Conservation (phyloP, 2,329 filamentous ascomycete genomes). For the Apiospora arundinis region DNA sequence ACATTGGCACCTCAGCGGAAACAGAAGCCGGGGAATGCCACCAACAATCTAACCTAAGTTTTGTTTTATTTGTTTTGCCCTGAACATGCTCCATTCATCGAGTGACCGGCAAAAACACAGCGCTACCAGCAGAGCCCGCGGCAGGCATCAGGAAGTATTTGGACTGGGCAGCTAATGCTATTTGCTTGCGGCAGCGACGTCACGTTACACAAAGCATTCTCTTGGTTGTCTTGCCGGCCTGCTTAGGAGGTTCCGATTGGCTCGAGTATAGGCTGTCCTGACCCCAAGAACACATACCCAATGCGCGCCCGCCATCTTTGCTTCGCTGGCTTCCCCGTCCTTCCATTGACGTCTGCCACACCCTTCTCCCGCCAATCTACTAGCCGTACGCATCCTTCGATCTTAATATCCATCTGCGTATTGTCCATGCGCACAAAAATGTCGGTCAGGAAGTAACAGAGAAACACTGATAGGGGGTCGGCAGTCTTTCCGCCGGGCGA, state of each 20-base stretch:
- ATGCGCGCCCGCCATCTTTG: not conserved
- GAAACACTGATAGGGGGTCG: not conserved
- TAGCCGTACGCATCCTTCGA: not conserved
- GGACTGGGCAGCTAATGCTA: not conserved
- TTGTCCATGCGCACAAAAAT: not conserved
- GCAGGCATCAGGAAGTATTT: not conserved
- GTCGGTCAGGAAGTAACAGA: not conserved
- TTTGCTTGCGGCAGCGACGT: not conserved
- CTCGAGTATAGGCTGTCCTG: not conserved
- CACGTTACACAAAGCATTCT: not conserved
- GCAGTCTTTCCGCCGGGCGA: not conserved
- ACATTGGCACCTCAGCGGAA: not conserved
- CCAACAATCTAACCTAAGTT: not conserved
- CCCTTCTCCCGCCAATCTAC: not conserved
- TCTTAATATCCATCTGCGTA: not conserved
- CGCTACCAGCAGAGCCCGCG: not conserved
- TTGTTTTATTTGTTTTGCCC: not conserved
- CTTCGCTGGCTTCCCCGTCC: not conserved
- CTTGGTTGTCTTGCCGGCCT: not conserved
- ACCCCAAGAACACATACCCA: slow-evolving; percentile 11
- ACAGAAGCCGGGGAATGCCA: not conserved
- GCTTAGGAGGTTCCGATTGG: not conserved
- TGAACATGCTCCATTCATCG: not conserved
- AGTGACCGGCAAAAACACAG: not conserved
- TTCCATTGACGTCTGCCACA: not conserved